phyloP scores from a whole-genome alignment of 108 stramenopile genomes.

The Craspedostauros australis region DNA sequence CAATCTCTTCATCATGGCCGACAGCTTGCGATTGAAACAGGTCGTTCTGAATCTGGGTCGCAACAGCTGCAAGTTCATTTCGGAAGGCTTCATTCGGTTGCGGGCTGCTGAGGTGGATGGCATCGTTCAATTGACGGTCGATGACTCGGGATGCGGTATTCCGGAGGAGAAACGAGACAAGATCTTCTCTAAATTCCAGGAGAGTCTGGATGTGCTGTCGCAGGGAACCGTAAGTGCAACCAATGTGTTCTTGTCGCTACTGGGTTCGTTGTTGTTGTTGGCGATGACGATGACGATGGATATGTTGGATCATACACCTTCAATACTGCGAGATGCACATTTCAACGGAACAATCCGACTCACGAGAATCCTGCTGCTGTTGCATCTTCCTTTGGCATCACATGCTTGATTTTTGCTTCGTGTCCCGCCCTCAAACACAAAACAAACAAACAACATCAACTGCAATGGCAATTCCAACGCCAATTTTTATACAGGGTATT shows the following conservation, averaged over 20 bases:
- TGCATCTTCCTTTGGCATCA: too few relatives aligned
- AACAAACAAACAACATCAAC: too few relatives aligned
- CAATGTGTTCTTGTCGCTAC: too few relatives aligned
- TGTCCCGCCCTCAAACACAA: too few relatives aligned
- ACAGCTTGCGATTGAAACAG: slow-evolving; percentile 31
- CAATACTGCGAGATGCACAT: too few relatives aligned
- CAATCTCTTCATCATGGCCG: slow-evolving; percentile 11
- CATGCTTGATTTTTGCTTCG: too few relatives aligned
- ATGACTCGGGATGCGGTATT: slow-evolving; percentile 35
- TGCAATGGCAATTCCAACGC: background rate
- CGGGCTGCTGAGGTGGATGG: slow-evolving; percentile 12
- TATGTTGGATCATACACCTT: too few relatives aligned
- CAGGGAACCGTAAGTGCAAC: slow-evolving; percentile 32
- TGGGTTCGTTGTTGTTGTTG: too few relatives aligned
- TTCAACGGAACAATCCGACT: too few relatives aligned
- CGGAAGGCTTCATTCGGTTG: slow-evolving; percentile 30
- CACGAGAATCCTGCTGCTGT: too few relatives aligned
- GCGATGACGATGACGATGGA: too few relatives aligned
- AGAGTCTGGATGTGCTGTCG: slow-evolving; percentile 21
- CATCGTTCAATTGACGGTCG: slow-evolving; percentile 10
- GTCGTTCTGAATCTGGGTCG: slow-evolving; percentile 33
- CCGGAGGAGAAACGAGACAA: slow-evolving; percentile 20
- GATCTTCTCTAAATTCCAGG: slow-evolving; percentile 32
- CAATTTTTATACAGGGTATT: slow-evolving; percentile 31
- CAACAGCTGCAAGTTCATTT: slow-evolving; percentile 26